A percentile compares a stretch with the other conserved stretches of the same genome.
Conservation (phyloP, 108 stramenopile genomes). For the Conticribra weissflogii region DNA sequence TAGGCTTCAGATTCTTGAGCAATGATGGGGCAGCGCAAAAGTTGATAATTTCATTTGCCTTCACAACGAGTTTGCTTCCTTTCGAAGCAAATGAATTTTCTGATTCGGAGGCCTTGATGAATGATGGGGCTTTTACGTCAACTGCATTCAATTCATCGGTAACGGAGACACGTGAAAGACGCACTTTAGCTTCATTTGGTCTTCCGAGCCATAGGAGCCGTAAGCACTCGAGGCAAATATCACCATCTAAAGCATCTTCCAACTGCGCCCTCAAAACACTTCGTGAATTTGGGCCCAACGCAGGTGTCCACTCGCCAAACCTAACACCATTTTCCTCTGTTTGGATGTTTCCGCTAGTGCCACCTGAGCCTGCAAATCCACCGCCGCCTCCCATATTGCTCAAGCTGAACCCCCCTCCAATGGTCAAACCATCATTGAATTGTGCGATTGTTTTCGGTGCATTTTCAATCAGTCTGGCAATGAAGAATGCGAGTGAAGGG, state of each 20-base stretch:
- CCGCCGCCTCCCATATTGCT: conserved; percentile 79
- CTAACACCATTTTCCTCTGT: conserved; percentile 38
- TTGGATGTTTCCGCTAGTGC: conserved; percentile 8
- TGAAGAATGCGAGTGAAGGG: conserved; percentile 77
- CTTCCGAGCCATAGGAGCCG: conserved; percentile 71
- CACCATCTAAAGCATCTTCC: conserved; percentile 28
- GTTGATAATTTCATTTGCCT: conserved; percentile 66
- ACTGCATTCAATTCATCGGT: conserved; percentile 8
- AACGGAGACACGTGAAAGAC: too few relatives aligned
- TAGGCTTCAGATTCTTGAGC: conserved; percentile 60
- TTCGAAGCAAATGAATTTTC: not conserved
- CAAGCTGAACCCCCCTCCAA: conserved; percentile 49
- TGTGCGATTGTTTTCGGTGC: conserved; percentile 9
- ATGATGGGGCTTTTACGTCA: conserved; percentile 14
- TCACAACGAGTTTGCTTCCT: conserved; percentile 34
- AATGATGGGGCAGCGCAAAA: conserved; percentile 68
- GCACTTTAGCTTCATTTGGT: conserved; percentile 43
- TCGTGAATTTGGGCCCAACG: conserved; percentile 40
- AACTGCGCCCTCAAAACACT: conserved; percentile 37
- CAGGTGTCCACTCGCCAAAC: conserved; percentile 67
- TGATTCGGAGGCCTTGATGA: conserved; percentile 2
- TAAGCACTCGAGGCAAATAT: conserved; percentile 56
- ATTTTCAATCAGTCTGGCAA: conserved; percentile 72
- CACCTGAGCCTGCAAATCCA: conserved; percentile 62
- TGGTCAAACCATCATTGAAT: conserved; percentile 28